phyloP scores from a whole-genome alignment of 2,329 filamentous ascomycete genomes.

The Fusarium sp. region DNA sequence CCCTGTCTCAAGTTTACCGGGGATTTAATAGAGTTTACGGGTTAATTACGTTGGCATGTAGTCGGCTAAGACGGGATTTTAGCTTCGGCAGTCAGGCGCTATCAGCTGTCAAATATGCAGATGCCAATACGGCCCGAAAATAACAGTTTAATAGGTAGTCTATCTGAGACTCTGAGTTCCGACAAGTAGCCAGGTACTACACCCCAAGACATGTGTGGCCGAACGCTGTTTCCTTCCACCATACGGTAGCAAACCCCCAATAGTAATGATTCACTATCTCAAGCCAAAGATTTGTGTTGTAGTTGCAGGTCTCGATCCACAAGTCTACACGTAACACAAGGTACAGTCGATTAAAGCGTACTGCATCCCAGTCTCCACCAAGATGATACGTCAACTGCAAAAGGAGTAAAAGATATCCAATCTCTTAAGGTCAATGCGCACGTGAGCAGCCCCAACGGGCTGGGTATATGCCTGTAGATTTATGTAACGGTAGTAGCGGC shows the following conservation, averaged over 20 bases:
- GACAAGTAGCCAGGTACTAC: fast-evolving
- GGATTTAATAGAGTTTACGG: not conserved
- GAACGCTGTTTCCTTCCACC: not conserved
- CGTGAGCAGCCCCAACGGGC: not conserved
- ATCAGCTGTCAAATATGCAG: too few relatives aligned
- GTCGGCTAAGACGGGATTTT: not conserved
- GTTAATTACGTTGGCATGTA: too few relatives aligned
- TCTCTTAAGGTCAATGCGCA: not conserved
- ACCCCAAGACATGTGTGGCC: fast-evolving
- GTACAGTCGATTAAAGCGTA: fast-evolving
- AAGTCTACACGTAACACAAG: too few relatives aligned
- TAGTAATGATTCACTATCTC: not conserved
- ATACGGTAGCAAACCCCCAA: fast-evolving
- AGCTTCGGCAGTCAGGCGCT: not conserved
- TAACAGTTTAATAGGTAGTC: too few relatives aligned
- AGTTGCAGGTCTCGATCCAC: fast-evolving
- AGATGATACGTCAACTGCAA: too few relatives aligned
- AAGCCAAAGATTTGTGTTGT: not conserved
- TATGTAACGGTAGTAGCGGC: not conserved
- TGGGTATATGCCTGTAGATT: not conserved
- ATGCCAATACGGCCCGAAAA: not conserved
- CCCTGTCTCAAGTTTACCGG: fast-evolving
- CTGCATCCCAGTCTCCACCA: not conserved
- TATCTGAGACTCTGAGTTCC: too few relatives aligned
- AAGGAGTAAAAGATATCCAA: not conserved